A percentile compares a stretch with the other conserved stretches of the same genome.
Evolutionary conservation across 1,139 yeast genomes (phyloP).

Genomic region (Debaryomyces subglobosus): DNA sequence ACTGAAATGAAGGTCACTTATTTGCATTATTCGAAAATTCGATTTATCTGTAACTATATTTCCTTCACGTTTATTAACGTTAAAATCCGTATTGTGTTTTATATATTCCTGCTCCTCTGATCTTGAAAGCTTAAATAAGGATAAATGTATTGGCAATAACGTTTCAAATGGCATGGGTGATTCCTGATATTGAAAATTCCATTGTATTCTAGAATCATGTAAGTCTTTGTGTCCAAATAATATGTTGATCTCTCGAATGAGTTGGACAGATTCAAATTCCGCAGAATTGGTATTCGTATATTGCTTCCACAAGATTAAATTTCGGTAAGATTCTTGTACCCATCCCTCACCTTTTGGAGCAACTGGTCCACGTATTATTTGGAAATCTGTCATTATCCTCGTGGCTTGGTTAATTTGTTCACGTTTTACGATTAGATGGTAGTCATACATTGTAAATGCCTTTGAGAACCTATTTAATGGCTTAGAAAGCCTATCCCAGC

Average conservation of each 20-base stretch:
- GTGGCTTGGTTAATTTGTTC: slow-evolving; percentile 3
- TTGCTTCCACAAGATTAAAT: slow-evolving; percentile 12
- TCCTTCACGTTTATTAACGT: slow-evolving; percentile 6
- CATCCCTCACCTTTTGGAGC: slow-evolving; percentile 10
- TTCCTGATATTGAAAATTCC: slow-evolving; percentile 21
- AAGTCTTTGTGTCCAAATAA: slow-evolving; percentile 25
- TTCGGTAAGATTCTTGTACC: slow-evolving; percentile 6
- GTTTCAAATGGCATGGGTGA: slow-evolving; percentile 17
- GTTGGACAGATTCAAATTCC: neutral
- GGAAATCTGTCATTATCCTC: slow-evolving; percentile 9
- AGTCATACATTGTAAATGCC: slow-evolving; percentile 4
- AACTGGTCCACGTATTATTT: slow-evolving; percentile 3
- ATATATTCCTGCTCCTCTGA: slow-evolving; percentile 7
- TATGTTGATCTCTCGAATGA: slow-evolving; percentile 24
- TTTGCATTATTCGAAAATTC: slow-evolving; percentile 38
- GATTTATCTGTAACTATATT: slow-evolving; percentile 8
- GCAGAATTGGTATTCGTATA: neutral
- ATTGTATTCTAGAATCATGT: slow-evolving; percentile 18
- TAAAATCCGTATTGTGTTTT: slow-evolving; percentile 6
- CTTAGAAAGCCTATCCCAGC: slow-evolving; percentile 10
- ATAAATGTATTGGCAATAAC: slow-evolving; percentile 19
- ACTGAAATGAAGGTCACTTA: slow-evolving; percentile 47
- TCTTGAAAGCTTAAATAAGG: slow-evolving; percentile 14
- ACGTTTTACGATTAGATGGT: slow-evolving; percentile 7
- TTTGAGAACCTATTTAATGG: slow-evolving; percentile 9